Base-by-base conservation (phyloP, 768 basidiomycete genomes). In the Leccinum olivaceopallidum region DNA sequence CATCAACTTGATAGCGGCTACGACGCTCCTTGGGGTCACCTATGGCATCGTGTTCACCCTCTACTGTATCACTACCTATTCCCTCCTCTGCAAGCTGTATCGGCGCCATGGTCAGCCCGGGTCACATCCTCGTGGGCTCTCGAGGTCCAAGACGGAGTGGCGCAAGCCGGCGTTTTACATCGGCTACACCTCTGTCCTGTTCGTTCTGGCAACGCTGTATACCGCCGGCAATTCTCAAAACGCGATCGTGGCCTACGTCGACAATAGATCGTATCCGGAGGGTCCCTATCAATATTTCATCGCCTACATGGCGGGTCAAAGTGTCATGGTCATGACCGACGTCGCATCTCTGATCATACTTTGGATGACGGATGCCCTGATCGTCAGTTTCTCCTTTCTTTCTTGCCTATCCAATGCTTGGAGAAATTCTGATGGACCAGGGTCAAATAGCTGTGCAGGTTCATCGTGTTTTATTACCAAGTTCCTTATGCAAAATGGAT, bases 291-390 rank as follows among this genome's bases (percentile, higher is more conserved):
- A 60, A 20, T 76, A 69, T 44, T 67, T 55, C 22, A 47, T 64
- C 37, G 50, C 20, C 42, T 74, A 55, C 53, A 74, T 72, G 73
- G 59, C 63, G n/a, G 53, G 63, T 42, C 66, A 72, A 57, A 49
- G 18, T 18, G 49, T 53, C 53, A 68, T 69, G 67, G n/a, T 68
- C 56, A 63, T 72, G 63, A 63, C 57, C 50, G 73, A 68, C 55
- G 2, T 73, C 53, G 13, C 59, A 5, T 57, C 67, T 26, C n/a
- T 67, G 24, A 37, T 74, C 14, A 72, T 72, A 53, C 57, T 74
- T 50, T 72, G 71, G 71, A 63, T 72, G 71, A 68, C 71, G 55
- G 73, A 72, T 51, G 68, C 59, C 5, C 39, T 72, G 34, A 72
- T 73, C 12, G 71, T 74, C 8, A 57, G 71, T 67, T 1, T 48